These are phyloP conservation scores for Sclerotinia nivalis DNA, from an alignment of 2,329 filamentous ascomycete genomes.

Conservation along the genomic window DNA sequence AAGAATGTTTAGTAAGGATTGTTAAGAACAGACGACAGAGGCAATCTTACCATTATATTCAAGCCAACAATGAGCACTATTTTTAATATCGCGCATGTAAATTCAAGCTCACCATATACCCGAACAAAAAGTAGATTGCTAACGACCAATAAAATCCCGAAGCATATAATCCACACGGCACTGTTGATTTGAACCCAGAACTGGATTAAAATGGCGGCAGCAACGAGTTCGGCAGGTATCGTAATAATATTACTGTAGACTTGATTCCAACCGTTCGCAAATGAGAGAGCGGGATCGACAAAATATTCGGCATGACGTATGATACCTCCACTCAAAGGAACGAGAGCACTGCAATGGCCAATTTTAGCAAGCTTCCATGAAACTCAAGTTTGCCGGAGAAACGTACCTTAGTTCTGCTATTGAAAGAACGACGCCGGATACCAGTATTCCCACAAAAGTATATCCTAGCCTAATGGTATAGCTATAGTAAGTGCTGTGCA, in stretches of 20 bases:
- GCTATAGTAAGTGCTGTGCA: background rate
- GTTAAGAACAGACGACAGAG: too few relatives aligned
- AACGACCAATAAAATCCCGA: constrained; percentile 43
- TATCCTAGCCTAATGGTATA: constrained; percentile 13
- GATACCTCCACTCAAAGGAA: constrained; percentile 43
- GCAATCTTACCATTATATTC: constrained; percentile 49
- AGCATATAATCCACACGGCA: constrained; percentile 45
- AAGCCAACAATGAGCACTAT: constrained; percentile 63
- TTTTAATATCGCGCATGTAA: constrained; percentile 54
- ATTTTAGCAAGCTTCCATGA: background rate
- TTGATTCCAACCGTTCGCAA: constrained; percentile 41
- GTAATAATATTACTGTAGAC: constrained; percentile 39
- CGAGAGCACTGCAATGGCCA: constrained; percentile 29
- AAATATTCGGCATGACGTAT: constrained; percentile 42
- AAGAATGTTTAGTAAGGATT: background rate
- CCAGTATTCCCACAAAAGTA: constrained; percentile 42
- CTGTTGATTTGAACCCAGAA: constrained; percentile 63
- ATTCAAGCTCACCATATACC: constrained; percentile 54
- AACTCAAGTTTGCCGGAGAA: fast-evolving
- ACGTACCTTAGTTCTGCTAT: constrained; percentile 51
- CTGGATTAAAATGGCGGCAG: constrained; percentile 61
- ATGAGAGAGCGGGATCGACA: constrained; percentile 42
- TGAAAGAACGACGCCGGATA: constrained; percentile 52
- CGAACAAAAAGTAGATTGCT: constrained; percentile 44
- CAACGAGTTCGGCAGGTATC: constrained; percentile 57